Conservation (phyloP, 352 stramenopile species). For the Globisporangium cylindrosporum region DNA sequence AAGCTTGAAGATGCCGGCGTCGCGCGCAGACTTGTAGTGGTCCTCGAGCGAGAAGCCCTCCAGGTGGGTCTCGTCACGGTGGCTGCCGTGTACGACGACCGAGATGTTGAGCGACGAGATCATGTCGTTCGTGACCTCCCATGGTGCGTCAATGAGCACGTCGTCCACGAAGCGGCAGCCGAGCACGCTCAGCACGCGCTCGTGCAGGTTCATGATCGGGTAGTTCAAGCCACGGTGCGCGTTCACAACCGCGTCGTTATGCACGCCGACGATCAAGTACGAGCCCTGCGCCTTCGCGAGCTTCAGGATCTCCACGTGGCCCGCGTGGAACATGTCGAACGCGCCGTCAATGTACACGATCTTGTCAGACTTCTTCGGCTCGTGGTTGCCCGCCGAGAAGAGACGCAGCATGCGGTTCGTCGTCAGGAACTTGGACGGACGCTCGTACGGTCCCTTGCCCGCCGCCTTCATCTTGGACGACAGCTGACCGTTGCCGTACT, state of each 20-base stretch:
- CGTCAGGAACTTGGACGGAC: slow-evolving; percentile 93
- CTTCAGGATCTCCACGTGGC: slow-evolving; percentile 96
- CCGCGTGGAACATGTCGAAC: slow-evolving; percentile 99
- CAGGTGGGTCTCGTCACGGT: slow-evolving; percentile 73
- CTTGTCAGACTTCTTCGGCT: slow-evolving; percentile 85
- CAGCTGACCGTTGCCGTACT: slow-evolving; percentile 75
- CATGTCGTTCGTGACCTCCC: slow-evolving; percentile 95
- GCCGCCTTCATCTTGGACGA: slow-evolving; percentile 66
- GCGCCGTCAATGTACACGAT: slow-evolving; percentile 98
- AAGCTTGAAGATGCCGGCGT: slow-evolving; percentile 81
- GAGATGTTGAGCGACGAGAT: slow-evolving; percentile 89
- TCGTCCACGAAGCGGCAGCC: slow-evolving; percentile 97
- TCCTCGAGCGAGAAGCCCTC: slow-evolving; percentile 64
- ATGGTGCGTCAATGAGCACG: slow-evolving; percentile 97
- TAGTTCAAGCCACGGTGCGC: slow-evolving; percentile 89
- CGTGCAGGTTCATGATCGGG: slow-evolving; percentile 98
- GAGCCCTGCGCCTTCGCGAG: slow-evolving; percentile 89
- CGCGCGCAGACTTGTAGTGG: slow-evolving; percentile 75
- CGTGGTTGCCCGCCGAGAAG: slow-evolving; percentile 87
- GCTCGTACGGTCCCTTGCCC: slow-evolving; percentile 47
- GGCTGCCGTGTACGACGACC: slow-evolving; percentile 84
- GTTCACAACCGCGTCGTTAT: slow-evolving; percentile 94
- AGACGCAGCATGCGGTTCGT: slow-evolving; percentile 94
- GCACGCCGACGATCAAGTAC: slow-evolving; percentile 96
- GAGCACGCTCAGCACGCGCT: slow-evolving; percentile 95